phyloP scores from a whole-genome alignment of 495 filamentous ascomycete species.

The Letharia columbiana region DNA sequence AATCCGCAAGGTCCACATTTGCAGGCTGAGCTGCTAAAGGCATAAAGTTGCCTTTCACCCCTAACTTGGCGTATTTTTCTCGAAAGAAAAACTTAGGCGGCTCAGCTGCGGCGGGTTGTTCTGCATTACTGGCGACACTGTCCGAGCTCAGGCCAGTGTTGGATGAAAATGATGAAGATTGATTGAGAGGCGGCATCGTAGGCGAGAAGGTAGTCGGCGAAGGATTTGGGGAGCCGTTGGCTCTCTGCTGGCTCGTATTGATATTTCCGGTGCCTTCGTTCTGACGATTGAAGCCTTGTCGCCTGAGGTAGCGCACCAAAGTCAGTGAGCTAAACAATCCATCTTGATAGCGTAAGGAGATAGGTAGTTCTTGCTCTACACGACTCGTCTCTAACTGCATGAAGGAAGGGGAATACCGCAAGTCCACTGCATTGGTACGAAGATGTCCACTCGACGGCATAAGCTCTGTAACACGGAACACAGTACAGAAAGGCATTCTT shows the following conservation, averaged over 20 bases:
- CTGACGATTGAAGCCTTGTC: constrained; percentile 30
- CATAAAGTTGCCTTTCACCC: constrained; percentile 95
- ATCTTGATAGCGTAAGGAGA: not conserved
- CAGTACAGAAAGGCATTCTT: not conserved
- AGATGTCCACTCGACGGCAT: not conserved
- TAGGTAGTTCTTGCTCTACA: not conserved
- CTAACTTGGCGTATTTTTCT: constrained; percentile 71
- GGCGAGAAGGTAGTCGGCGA: constrained; percentile 42
- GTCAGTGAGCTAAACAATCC: not conserved
- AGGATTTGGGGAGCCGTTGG: constrained; percentile 41
- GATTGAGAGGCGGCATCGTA: constrained; percentile 43
- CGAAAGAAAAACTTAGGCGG: constrained; percentile 63
- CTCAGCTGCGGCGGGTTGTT: constrained; percentile 42
- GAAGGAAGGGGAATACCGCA: not conserved
- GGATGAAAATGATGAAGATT: constrained; percentile 52
- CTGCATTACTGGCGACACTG: constrained; percentile 38
- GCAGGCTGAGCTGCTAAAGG: constrained; percentile 83
- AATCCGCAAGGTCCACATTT: constrained; percentile 83
- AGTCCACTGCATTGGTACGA: not conserved
- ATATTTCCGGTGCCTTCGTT: constrained; percentile 37
- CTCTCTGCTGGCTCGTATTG: constrained; percentile 39
- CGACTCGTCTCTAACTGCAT: not conserved
- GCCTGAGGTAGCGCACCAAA: constrained; percentile 15
- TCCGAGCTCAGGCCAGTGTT: constrained; percentile 46
- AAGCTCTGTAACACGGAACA: not conserved